Percentiles rank a stretch among this genome's conserved stretches.
Evolutionary conservation across 192 early-diverging fungal genomes (phyloP).

Genomic region (Pilobolus umbonatus): DNA sequence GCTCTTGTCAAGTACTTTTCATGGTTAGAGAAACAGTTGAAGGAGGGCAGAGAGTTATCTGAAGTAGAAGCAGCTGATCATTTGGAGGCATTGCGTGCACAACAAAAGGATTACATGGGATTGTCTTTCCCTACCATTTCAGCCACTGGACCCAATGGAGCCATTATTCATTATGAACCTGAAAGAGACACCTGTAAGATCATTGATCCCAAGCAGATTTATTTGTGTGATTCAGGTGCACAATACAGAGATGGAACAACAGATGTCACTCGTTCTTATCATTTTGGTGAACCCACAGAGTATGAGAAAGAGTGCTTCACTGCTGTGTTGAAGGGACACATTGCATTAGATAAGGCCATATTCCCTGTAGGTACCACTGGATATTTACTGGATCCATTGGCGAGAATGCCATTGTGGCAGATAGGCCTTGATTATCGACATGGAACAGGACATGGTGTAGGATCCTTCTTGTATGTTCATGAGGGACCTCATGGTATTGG

Average conservation of each 20-base stretch:
- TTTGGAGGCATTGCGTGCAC: conserved; percentile 69
- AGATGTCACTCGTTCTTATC: conserved; percentile 91
- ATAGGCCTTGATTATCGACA: conserved; percentile 95
- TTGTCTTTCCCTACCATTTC: conserved; percentile 96
- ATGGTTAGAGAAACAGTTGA: conserved; percentile 91
- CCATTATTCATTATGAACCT: conserved; percentile 97
- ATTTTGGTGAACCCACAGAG: conserved; percentile 79
- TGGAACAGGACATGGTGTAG: conserved; percentile 97
- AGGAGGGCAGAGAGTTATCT: conserved; percentile 56
- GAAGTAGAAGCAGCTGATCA: conserved; percentile 84
- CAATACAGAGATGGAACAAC: conserved; percentile 97
- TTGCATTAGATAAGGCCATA: conserved; percentile 80
- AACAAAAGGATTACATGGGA: conserved; percentile 79
- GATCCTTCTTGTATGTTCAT: conserved; percentile 90
- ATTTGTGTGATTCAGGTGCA: conserved; percentile 93
- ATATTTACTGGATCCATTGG: conserved; percentile 82
- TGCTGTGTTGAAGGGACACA: conserved; percentile 98
- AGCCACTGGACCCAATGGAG: conserved; percentile 88
- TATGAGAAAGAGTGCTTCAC: conserved; percentile 91
- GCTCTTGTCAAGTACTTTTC: conserved; percentile 85
- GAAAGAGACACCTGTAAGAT: conserved; percentile 70
- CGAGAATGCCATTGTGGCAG: conserved; percentile 80
- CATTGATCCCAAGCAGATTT: conserved; percentile 72
- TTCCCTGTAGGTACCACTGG: conserved; percentile 84
- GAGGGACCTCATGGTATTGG: conserved; percentile 94